A percentile compares a stretch with the other conserved stretches of the same genome.
Evolutionary conservation across 73 alveolate species (phyloP).

Genomic region (Blepharisma stoltei): DNA sequence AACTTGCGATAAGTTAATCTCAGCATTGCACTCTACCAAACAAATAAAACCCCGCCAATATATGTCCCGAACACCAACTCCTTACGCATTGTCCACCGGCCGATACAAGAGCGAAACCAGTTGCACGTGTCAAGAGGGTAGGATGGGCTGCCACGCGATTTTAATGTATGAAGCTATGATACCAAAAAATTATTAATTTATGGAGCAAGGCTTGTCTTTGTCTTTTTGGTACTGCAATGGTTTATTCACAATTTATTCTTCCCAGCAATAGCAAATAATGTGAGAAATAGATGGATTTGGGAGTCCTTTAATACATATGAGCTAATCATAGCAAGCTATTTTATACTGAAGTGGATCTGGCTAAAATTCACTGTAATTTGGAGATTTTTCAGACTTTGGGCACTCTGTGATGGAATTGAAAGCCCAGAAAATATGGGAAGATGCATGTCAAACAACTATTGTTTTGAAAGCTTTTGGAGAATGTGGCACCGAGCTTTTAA

Average conservation of each 20-base stretch:
- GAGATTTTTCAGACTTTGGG: constrained; percentile 79
- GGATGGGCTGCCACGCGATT: no score
- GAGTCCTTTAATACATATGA: not conserved
- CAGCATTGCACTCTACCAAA: no score
- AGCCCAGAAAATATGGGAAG: constrained; percentile 85
- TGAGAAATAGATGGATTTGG: not conserved
- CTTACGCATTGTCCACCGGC: no score
- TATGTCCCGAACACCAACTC: no score
- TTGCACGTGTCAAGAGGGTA: no score
- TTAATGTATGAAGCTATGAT: not conserved
- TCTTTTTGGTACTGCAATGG: not conserved
- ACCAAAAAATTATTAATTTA: not conserved
- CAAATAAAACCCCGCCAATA: no score
- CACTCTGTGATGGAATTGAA: constrained; percentile 70
- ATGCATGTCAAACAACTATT: constrained; percentile 73
- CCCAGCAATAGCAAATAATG: constrained; percentile 4
- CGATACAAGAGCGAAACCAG: no score
- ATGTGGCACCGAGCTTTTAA: constrained; percentile 89
- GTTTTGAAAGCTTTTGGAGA: constrained; percentile 88
- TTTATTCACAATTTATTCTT: not conserved
- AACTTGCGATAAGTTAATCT: no score
- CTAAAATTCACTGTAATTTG: constrained; percentile 72
- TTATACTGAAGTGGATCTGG: constrained; percentile 40
- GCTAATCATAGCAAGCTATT: not conserved
- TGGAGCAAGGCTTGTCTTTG: not conserved